Evolutionary conservation across 768 basidiomycete genomes (phyloP), one percentile per base, ranked within the genome.

Genomic region (Tricholomella constricta): DNA sequence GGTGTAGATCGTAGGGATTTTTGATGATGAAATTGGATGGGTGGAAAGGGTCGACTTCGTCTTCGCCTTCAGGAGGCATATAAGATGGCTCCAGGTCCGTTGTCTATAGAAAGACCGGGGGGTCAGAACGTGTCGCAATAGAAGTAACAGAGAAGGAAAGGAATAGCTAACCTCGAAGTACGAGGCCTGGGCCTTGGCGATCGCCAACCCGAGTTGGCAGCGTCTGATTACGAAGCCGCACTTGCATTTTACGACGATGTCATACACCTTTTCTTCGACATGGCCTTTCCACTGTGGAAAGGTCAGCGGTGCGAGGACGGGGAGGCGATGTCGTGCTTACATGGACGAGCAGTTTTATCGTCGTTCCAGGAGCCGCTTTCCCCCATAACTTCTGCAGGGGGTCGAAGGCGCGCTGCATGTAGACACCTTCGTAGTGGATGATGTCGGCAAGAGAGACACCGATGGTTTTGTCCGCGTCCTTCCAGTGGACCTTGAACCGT

Each of bases 1-100:
- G 42, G 50, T 38, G 42, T 2, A 51, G 43, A 31, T 32, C 22
- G 23, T 36, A 17, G 43, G 17, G 22, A n/a, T 19, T 23, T 19
- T 51, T 45, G 25, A 45, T 31, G 34, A 51, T 36, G 50, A 45
- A 44, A n/a, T 51, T 35, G 6, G 34, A 51, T 10, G 27, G 49
- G 23, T 51, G 49, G 49, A 42, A 45, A 11, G 43, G 50, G 17
- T 45, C 42, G 43, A 2, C 1, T 11, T 17, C 11, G 23, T 45
- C 23, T 26, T 29, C 40, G 11, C 22, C 35, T n/a, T n/a, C n/a
- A n/a, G 29, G 41, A 1, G 40, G 22, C 29, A 17, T 41, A 17
- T 37, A 41, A 2, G 41, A 34, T 32, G 20, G 40, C 2, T 51
- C 27, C 3, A 51, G 36, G 22, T 42, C 6, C 12, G 20, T 42